Evolutionary conservation across 2,329 filamentous ascomycete species (phyloP), one percentile per base, ranked within the genome.

Genomic region (Westerdykella sp.): DNA sequence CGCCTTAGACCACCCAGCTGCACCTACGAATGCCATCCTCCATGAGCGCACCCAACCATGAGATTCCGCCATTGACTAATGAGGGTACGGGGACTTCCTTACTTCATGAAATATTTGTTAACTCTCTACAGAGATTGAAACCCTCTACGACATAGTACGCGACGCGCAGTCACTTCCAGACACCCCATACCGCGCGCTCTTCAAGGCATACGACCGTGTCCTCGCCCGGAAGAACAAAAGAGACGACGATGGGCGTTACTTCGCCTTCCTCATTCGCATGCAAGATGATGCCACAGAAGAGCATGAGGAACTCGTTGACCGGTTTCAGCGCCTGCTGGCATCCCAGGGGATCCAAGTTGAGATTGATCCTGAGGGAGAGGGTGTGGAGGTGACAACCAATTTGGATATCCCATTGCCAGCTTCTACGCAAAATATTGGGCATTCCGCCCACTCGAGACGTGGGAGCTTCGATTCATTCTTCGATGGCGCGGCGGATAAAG

Each of bases 231-330:
- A 85, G 70, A 84, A 81, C 42, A 77, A 87, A 46, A 76, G 80
- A n/a, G 81, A 86, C 55, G 75, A 84, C 53, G 86, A 90, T 57
- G 81, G 82, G 54, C 80, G 85, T 53, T 83, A 89, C 57, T 81
- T 88, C 51, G 80, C 84, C 49, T 82, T 94, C 56, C 69, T 95
- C 43, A 87, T 93, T 63, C 83, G 83, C 56, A 80, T 95, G 61
- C 63, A 62, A 51, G 55, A 60, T 49, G 47, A 59, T 14, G 43
- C 48, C 18, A 28, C 12, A 12, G 44, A 46, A 6, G 12, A 53
- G 35, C 46, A 59, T 46, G 54, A 59, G 41, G 45, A 47, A 76
- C 72, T 94, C 22, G 74, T 80, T 49, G 79, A 84, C 45, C 85
- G 84, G 53, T 90, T 93, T 56, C 77, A 81, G 62, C 72, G 76